Evolutionary conservation across 441 rosid genomes (phyloP), one percentile per base, ranked within the genome.

Genomic region (Lepidium campestre): DNA sequence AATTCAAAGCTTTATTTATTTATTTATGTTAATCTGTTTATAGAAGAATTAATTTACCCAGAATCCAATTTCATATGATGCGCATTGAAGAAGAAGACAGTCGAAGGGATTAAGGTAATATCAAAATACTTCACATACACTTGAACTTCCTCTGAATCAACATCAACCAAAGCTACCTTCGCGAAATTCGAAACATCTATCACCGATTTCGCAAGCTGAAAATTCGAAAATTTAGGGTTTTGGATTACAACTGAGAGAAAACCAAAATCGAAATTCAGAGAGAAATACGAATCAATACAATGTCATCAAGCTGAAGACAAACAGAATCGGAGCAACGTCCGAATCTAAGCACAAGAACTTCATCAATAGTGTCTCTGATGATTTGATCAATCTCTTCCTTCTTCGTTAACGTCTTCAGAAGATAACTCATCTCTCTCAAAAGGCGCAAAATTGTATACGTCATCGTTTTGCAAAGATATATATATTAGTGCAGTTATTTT

Each of bases 31-130:
- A 19, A 19, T 49, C 17, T 6, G 10, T 4, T 23, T 11, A 4
- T 20, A 8, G 2, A 10, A 50, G 12, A 64, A 6, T 10, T 19
- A 59, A 36, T 3, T 57, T 57, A 90, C 98, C 95, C 93, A 63
- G 88, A 89, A 77, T 93, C 98, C 88, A 93, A 78, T 80, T 93
- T 93, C 93, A 90, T 90, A 19, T 93, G 97, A 65, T 87, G 91
- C 1, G 95, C 93, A 56, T 93, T 93, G 84, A 90, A 89, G 85
- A 93, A 89, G 83, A 91, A 93, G 31, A 89, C 45, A 0, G 95
- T 85, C 3, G 96, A 88, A 3, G 98, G 97, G 15, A 79, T 50
- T 53, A 87, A 67, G 3, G 85, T 75, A 46, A 93, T 82, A 61
- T 90, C 97, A 67, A 93, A 90, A 59, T 91, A 93, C 65, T 86